These are phyloP conservation scores for Nannizziopsis arthrosporioides DNA, from an alignment of 2,329 filamentous ascomycete species.

Conservation along the genomic window DNA sequence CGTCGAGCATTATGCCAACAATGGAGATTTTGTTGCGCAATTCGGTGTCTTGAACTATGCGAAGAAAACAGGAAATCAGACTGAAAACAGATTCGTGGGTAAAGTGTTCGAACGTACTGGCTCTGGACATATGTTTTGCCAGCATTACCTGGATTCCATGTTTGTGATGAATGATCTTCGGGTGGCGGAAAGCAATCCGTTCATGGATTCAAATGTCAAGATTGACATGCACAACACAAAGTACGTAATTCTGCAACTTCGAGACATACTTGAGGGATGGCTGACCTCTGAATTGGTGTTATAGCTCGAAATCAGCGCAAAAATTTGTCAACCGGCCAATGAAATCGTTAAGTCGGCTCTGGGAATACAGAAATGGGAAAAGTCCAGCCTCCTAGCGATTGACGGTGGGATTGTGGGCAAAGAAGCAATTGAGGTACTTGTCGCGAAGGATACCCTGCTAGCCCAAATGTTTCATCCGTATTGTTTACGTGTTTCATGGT, in stretches of 20 bases:
- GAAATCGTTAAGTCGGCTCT: conserved; percentile 6
- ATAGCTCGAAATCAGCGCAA: neutral
- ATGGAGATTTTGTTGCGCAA: conserved; percentile 4
- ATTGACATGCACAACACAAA: conserved; percentile 2
- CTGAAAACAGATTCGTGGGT: conserved; percentile 4
- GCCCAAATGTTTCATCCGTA: no score
- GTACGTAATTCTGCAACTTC: neutral
- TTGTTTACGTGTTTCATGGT: no score
- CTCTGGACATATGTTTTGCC: conserved; percentile 5
- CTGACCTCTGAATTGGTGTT: neutral
- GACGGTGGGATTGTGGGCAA: no score
- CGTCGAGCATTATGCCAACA: conserved; percentile 9
- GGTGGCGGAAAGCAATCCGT: conserved; percentile 2
- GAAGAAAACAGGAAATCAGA: neutral
- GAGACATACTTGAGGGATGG: neutral
- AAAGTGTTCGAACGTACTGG: conserved; percentile 4
- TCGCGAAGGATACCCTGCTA: no score
- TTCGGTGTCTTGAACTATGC: conserved; percentile 6
- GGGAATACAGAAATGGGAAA: conserved; percentile 7
- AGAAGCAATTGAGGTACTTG: no score
- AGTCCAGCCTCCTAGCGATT: neutral
- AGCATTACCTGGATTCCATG: conserved; percentile 8
- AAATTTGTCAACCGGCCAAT: neutral
- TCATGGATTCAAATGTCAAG: conserved; percentile 3
- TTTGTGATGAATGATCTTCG: conserved; percentile 1